A percentile compares a stretch with the other conserved stretches of the same genome.
Conservation (phyloP, 1,284 basidiomycete species). For the Thecaphora thlaspeos region DNA sequence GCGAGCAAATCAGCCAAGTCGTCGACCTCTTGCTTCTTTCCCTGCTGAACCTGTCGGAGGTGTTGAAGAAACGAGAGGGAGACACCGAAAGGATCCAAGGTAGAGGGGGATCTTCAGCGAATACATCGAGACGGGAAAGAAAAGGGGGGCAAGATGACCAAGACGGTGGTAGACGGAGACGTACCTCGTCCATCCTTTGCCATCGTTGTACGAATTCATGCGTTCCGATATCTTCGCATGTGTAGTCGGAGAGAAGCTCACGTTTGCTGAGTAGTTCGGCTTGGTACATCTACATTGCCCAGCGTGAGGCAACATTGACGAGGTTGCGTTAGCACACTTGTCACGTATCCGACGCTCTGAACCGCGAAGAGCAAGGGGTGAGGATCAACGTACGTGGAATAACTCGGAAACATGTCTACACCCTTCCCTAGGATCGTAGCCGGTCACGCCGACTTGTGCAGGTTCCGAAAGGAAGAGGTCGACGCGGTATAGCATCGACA, state of each 20-base stretch:
- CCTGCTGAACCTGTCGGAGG: conserved; percentile 29
- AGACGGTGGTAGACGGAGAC: not conserved
- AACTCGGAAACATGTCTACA: conserved; percentile 39
- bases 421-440: conserved; percentile 44
- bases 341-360: too few relatives aligned
- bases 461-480: conserved; percentile 31
- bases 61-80: too few relatives aligned
- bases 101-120: too few relatives aligned
- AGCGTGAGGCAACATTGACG: too few relatives aligned
- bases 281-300: conserved; percentile 53
- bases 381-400: conserved; percentile 43
- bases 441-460: conserved; percentile 1
- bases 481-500: conserved; percentile 36
- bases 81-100: not conserved
- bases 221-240: conserved; percentile 46
- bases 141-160: too few relatives aligned
- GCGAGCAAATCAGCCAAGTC: conserved; percentile 51
- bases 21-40: conserved; percentile 49
- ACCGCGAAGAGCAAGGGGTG: too few relatives aligned
- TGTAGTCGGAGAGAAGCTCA: conserved; percentile 48
- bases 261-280: conserved; percentile 44
- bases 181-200: conserved; percentile 28
- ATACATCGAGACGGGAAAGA: too few relatives aligned
- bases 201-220: conserved; percentile 32
- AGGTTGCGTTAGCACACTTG: too few relatives aligned